Conservation (phyloP, 192 early-diverging fungal species). For the Pilobolus umbonatus region DNA sequence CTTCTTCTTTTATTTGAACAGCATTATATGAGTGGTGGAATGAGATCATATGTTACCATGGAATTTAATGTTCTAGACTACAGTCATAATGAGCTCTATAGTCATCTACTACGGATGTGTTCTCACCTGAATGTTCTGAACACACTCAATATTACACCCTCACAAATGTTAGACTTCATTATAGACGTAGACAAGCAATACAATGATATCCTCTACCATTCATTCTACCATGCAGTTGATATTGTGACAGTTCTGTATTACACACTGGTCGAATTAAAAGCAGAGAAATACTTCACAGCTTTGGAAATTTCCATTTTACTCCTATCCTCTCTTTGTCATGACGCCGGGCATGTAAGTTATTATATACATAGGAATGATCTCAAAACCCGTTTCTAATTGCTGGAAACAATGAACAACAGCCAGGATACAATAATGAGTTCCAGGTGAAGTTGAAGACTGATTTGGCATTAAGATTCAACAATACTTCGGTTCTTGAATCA, state of each 20-base stretch:
- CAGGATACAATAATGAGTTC: conserved; percentile 82
- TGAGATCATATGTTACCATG: conserved; percentile 58
- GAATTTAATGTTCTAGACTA: conserved; percentile 61
- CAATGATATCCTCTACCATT: conserved; percentile 78
- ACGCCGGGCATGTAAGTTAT: conserved; percentile 69
- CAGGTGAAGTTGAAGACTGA: conserved; percentile 77
- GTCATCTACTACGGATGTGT: conserved; percentile 79
- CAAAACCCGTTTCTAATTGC: neutral
- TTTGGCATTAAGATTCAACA: conserved; percentile 60
- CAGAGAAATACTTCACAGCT: conserved; percentile 57
- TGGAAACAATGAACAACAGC: conserved; percentile 51
- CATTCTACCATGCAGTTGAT: conserved; percentile 86
- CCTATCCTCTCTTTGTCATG: conserved; percentile 81
- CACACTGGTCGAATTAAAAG: conserved; percentile 66
- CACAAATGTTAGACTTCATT: conserved; percentile 78
- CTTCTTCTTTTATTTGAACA: no score
- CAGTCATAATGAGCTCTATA: conserved; percentile 67
- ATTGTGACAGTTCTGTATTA: conserved; percentile 78
- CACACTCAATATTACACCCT: conserved; percentile 49
- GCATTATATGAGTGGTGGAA: no score
- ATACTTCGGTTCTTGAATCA: conserved; percentile 76
- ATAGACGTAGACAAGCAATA: conserved; percentile 76
- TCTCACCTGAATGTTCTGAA: conserved; percentile 52
- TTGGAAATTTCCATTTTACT: conserved; percentile 71
- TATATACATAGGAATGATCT: neutral